Evolutionary conservation across 805 yeast species (phyloP).

Genomic region (Yarrowia sp.): DNA sequence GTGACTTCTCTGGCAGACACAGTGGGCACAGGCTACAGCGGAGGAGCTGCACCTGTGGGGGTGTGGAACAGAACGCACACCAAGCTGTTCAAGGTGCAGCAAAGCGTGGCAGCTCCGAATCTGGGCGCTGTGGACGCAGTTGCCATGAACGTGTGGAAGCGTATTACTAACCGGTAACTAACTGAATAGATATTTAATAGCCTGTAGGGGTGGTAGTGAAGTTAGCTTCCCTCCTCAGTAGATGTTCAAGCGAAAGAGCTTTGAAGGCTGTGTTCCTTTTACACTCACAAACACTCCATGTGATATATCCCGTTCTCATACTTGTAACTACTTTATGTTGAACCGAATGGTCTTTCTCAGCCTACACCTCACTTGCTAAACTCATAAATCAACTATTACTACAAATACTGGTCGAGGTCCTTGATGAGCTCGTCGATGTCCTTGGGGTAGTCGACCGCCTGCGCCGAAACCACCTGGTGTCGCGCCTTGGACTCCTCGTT

Average conservation of each 20-base stretch:
- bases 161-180: slow-evolving; percentile 12
- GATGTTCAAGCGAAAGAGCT: too few species aligned
- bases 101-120: slow-evolving; percentile 4
- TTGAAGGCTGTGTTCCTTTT: too few species aligned
- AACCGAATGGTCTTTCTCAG: too few species aligned
- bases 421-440: slow-evolving; percentile 36
- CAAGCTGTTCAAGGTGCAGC: slow-evolving; percentile 19
- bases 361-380: too few species aligned
- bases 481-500: slow-evolving; percentile 69
- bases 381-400: too few species aligned
- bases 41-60: slow-evolving; percentile 6
- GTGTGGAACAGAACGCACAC: slow-evolving; percentile 20
- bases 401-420: slow-evolving; percentile 27
- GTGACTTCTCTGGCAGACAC: slow-evolving; percentile 19
- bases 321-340: too few species aligned
- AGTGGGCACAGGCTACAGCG: not conserved
- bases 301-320: too few species aligned
- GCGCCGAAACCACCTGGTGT: slow-evolving; percentile 57
- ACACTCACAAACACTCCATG: too few species aligned
- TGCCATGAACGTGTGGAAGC: slow-evolving; percentile 20
- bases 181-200: not conserved
- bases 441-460: slow-evolving; percentile 37
- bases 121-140: slow-evolving; percentile 24
- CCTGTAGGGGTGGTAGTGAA: too few species aligned
- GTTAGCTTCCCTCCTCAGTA: too few species aligned